phyloP scores from a whole-genome alignment of 2,329 filamentous ascomycete genomes.

The Colletotrichum truncatum region DNA sequence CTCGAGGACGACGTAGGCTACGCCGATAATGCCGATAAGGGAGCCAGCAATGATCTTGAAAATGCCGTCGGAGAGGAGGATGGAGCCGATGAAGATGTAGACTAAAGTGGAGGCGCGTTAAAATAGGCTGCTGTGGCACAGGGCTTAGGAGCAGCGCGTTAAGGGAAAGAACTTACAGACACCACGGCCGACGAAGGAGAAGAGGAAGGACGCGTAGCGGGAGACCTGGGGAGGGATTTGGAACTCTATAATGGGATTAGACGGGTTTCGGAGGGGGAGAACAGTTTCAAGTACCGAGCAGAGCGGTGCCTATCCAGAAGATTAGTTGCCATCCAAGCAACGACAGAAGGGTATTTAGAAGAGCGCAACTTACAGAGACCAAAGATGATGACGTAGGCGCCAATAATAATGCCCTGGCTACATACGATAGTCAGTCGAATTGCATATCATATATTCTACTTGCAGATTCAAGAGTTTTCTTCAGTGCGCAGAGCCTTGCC shows the following conservation, averaged over 20 bases:
- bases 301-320: conserved; percentile 66
- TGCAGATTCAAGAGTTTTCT: neutral
- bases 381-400: conserved; percentile 89
- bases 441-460: conserved; percentile 37
- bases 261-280: neutral
- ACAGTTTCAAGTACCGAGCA: conserved; percentile 60
- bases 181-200: conserved; percentile 95
- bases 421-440: conserved; percentile 24
- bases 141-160: neutral
- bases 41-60: conserved; percentile 80
- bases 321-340: conserved; percentile 31
- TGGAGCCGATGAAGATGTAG: conserved; percentile 93
- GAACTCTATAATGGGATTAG: conserved; percentile 69
- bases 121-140: neutral
- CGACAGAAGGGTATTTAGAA: neutral
- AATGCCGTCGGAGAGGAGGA: conserved; percentile 76
- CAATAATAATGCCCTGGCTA: conserved; percentile 80
- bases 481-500: conserved; percentile 17
- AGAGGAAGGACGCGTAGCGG: conserved; percentile 96
- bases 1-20: conserved; percentile 80
- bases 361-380: conserved; percentile 72
- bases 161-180: conserved; percentile 73
- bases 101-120: conserved; percentile 60
- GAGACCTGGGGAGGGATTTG: conserved; percentile 93
- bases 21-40: conserved; percentile 79